A percentile compares a stretch with the other conserved stretches of the same genome.
phyloP scores from a whole-genome alignment of 495 filamentous ascomycete species.

The Neurospora sp. region DNA sequence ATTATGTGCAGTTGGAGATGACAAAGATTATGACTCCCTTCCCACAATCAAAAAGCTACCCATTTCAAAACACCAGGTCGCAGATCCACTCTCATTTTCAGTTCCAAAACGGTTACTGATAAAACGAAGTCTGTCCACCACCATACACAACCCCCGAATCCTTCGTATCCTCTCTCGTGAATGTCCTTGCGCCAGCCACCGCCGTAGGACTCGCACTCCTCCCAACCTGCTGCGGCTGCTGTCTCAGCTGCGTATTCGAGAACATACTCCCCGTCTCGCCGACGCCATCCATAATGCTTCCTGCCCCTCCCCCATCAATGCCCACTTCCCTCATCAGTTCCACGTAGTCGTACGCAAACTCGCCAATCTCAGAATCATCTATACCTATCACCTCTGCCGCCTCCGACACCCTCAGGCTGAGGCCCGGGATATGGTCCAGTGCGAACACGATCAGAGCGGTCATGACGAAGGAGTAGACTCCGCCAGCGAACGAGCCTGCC shows the following conservation, averaged over 20 bases:
- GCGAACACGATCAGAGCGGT: slow-evolving; percentile 80
- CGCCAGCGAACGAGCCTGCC: slow-evolving; percentile 74
- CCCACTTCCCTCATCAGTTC: slow-evolving; percentile 81
- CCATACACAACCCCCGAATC: background rate
- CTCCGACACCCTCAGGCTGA: slow-evolving; percentile 69
- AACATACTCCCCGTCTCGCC: slow-evolving; percentile 30
- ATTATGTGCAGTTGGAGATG: background rate
- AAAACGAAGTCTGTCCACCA: background rate
- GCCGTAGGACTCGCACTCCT: background rate
- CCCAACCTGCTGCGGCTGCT: background rate
- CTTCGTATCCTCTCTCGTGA: background rate
- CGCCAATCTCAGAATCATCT: slow-evolving; percentile 91
- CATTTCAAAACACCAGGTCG: background rate
- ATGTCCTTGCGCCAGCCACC: background rate
- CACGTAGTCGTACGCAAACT: slow-evolving; percentile 97
- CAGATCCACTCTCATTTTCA: background rate
- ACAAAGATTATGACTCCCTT: background rate
- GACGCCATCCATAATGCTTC: slow-evolving; percentile 10
- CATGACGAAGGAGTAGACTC: slow-evolving; percentile 76
- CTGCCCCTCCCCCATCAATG: slow-evolving; percentile 28
- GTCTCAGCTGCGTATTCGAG: slow-evolving; percentile 1
- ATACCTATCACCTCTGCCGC: slow-evolving; percentile 87
- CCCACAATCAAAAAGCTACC: background rate
- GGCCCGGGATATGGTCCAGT: slow-evolving; percentile 77
- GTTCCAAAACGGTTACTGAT: background rate